Evolutionary conservation across 2,329 filamentous ascomycete genomes (phyloP).

Genomic region (Rutstroemia sydowiana): DNA sequence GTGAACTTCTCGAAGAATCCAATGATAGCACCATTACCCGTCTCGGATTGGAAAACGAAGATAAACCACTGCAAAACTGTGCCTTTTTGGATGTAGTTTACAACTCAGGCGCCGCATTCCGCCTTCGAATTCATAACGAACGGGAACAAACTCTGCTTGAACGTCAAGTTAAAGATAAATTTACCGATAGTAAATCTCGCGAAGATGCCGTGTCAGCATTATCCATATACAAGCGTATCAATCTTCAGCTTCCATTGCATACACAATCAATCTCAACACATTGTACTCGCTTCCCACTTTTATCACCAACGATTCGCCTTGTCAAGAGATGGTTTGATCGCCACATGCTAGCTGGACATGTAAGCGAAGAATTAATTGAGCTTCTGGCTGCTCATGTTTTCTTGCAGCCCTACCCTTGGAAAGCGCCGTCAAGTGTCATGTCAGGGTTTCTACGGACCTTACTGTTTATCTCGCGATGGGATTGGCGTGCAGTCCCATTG

Average conservation of each 20-base stretch:
- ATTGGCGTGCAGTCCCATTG: slow-evolving; percentile 80
- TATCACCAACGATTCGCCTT: slow-evolving; percentile 77
- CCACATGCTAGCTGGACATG: slow-evolving; percentile 71
- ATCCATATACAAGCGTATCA: slow-evolving; percentile 62
- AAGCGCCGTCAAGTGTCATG: slow-evolving; percentile 64
- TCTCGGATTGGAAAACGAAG: slow-evolving; percentile 74
- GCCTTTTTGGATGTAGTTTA: slow-evolving; percentile 79
- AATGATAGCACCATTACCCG: slow-evolving; percentile 56
- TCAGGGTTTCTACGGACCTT: slow-evolving; percentile 79
- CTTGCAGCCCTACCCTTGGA: slow-evolving; percentile 74
- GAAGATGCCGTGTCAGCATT: slow-evolving; percentile 65
- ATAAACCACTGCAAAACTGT: slow-evolving; percentile 62
- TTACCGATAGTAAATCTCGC: slow-evolving; percentile 54
- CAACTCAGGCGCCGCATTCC: slow-evolving; percentile 64
- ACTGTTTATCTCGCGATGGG: slow-evolving; percentile 75
- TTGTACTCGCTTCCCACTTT: slow-evolving; percentile 69
- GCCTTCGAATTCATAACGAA: slow-evolving; percentile 82
- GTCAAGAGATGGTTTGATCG: slow-evolving; percentile 83
- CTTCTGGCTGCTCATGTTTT: slow-evolving; percentile 74
- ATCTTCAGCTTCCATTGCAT: slow-evolving; percentile 66
- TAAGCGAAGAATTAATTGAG: slow-evolving; percentile 77
- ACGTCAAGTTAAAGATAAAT: slow-evolving; percentile 68
- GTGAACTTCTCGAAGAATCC: slow-evolving; percentile 54
- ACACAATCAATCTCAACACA: slow-evolving; percentile 75
- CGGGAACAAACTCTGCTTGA: slow-evolving; percentile 76